A percentile compares a stretch with the other conserved stretches of the same genome.
phyloP scores from a whole-genome alignment of 2,329 filamentous ascomycete genomes.

The Didymella segeticola region DNA sequence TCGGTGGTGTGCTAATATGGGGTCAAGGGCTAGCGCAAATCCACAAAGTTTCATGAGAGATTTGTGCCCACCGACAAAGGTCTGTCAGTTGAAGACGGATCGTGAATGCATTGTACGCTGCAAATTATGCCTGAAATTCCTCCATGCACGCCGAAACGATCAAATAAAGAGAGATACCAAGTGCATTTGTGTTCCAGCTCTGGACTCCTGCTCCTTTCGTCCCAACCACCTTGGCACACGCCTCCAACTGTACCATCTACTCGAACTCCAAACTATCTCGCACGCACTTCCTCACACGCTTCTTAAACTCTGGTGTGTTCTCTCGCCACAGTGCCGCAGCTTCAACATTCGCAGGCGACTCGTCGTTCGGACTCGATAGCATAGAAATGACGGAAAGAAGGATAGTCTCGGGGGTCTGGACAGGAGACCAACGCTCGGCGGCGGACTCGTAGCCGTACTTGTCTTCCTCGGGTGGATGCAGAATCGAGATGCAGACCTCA shows the following conservation, averaged over 20 bases:
- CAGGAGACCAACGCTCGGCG: slow-evolving; percentile 93
- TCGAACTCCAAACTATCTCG: slow-evolving; percentile 56
- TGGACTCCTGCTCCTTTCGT: not conserved
- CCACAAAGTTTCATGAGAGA: not conserved
- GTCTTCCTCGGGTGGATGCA: slow-evolving; percentile 94
- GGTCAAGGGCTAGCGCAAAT: no score
- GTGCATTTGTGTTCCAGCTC: not conserved
- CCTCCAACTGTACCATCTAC: slow-evolving; percentile 16
- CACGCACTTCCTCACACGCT: slow-evolving; percentile 82
- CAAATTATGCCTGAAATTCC: slow-evolving; percentile 8
- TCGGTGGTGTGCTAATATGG: slow-evolving; percentile 4
- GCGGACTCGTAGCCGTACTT: slow-evolving; percentile 98
- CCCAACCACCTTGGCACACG: not conserved
- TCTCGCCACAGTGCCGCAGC: slow-evolving; percentile 97
- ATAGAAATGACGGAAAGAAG: slow-evolving; percentile 97
- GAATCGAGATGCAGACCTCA: slow-evolving; percentile 96
- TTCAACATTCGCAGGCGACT: slow-evolving; percentile 95
- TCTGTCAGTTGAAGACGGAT: not conserved
- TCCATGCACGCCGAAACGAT: slow-evolving; percentile 16
- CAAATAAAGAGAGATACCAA: not conserved
- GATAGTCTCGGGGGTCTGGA: slow-evolving; percentile 98
- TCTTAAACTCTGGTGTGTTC: slow-evolving; percentile 81
- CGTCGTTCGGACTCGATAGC: slow-evolving; percentile 96
- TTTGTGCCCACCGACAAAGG: not conserved
- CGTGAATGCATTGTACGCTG: slow-evolving; percentile 17